Evolutionary conservation across 345 rosid genomes (phyloP).

Genomic region (Populus ilicifolia): DNA sequence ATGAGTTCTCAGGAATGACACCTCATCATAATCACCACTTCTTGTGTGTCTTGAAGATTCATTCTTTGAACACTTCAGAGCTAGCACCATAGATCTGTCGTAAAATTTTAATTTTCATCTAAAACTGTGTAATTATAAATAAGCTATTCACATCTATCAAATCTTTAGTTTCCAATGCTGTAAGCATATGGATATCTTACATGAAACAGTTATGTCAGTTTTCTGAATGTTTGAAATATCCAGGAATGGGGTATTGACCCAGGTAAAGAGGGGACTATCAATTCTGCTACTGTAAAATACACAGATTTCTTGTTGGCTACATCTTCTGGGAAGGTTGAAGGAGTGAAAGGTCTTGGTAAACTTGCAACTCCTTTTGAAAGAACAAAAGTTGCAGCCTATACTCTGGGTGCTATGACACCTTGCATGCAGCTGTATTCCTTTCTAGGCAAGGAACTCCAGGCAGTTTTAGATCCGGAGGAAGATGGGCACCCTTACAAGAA

Average conservation of each 20-base stretch:
- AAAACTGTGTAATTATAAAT: background rate
- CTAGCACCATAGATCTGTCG: background rate
- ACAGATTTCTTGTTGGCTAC: slow-evolving; percentile 91
- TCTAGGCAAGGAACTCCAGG: slow-evolving; percentile 68
- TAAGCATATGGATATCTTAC: background rate
- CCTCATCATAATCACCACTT: background rate
- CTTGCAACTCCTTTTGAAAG: slow-evolving; percentile 96
- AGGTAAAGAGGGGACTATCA: slow-evolving; percentile 46
- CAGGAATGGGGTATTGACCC: slow-evolving; percentile 85
- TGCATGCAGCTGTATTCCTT: slow-evolving; percentile 91
- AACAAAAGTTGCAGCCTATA: slow-evolving; percentile 96
- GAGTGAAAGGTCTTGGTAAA: slow-evolving; percentile 82
- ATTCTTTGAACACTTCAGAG: background rate
- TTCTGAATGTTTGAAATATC: slow-evolving; percentile 29
- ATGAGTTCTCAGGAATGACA: background rate
- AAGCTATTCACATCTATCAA: background rate
- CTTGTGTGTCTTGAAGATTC: background rate
- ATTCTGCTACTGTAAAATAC: slow-evolving; percentile 67
- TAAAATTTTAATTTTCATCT: background rate
- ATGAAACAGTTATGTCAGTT: background rate
- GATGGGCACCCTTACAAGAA: slow-evolving; percentile 68
- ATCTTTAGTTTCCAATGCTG: background rate
- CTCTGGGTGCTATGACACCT: slow-evolving; percentile 93
- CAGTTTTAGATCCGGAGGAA: slow-evolving; percentile 43
- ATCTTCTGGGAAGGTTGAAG: slow-evolving; percentile 93